Evolutionary conservation across 1,284 basidiomycete genomes (phyloP).

Genomic region (Irpex lacteus): DNA sequence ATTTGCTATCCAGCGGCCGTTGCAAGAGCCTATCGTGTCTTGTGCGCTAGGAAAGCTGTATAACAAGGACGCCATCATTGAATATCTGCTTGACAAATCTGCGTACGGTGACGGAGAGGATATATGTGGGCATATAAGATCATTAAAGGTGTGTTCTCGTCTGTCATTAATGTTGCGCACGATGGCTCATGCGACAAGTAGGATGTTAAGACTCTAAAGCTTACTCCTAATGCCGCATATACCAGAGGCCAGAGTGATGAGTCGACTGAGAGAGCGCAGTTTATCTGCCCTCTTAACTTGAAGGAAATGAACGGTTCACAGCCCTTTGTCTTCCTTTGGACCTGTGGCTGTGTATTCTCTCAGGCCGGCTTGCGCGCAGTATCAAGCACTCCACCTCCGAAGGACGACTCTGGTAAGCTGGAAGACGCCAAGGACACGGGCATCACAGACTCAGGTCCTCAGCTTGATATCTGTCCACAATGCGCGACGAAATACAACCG

Average conservation of each 20-base stretch:
- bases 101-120: conserved; percentile 80
- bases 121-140: conserved; percentile 85
- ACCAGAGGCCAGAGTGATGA: conserved; percentile 37
- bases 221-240: conserved; percentile 69
- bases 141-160: conserved; percentile 68
- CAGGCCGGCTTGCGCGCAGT: conserved; percentile 72
- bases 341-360: conserved; percentile 89
- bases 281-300: conserved; percentile 85
- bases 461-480: conserved; percentile 67
- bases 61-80: conserved; percentile 90
- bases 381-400: conserved; percentile 31
- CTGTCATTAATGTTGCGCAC: background rate
- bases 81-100: conserved; percentile 78
- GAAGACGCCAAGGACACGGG: conserved; percentile 22
- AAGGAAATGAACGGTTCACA: conserved; percentile 93
- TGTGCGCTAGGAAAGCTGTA: conserved; percentile 90
- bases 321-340: conserved; percentile 83
- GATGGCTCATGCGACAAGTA: conserved; percentile 28
- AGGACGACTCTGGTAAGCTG: conserved; percentile 25
- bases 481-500: conserved; percentile 68
- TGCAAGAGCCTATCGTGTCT: conserved; percentile 84
- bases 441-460: conserved; percentile 18
- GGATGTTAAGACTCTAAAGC: conserved; percentile 82
- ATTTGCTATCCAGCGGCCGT: conserved; percentile 53
- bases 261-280: conserved; percentile 54